These are phyloP conservation scores for Oryza nivara DNA, from an alignment of 176 grass and related monocot species.

Conservation along the genomic window DNA sequence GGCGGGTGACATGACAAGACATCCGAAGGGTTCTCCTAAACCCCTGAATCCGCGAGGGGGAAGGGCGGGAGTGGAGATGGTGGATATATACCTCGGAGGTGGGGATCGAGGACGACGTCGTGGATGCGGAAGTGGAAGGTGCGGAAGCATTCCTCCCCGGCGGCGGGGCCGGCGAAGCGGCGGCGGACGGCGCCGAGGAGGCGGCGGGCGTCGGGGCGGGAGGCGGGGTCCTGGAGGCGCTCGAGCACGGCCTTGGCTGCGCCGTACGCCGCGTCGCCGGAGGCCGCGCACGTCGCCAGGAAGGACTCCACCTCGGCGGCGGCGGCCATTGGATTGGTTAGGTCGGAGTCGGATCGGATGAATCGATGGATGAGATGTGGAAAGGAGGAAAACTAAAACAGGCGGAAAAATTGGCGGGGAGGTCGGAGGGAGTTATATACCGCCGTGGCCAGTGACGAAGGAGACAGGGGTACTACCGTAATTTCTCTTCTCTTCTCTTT, in stretches of 20 bases:
- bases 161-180: conserved; percentile 56
- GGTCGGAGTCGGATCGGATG: no score
- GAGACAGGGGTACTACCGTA: not conserved
- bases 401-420: not conserved
- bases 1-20: not conserved
- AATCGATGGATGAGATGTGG: not conserved
- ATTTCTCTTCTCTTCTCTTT: no score
- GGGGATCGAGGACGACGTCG: conserved; percentile 62
- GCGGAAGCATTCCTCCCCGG: conserved; percentile 66
- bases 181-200: conserved; percentile 74
- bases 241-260: conserved; percentile 77
- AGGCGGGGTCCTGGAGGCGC: conserved; percentile 54
- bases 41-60: not conserved
- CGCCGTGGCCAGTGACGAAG: conserved; percentile 10
- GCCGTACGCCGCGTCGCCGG: conserved; percentile 87
- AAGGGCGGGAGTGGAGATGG: not conserved
- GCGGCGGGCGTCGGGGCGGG: conserved; percentile 69
- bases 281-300: conserved; percentile 66
- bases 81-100: conserved; percentile 58
- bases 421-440: not conserved
- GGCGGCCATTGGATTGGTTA: not conserved
- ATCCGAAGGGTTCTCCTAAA: not conserved
- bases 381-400: no score
- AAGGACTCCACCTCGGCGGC: conserved; percentile 59
- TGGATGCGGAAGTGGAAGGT: conserved; percentile 94